Evolutionary conservation across 2,329 filamentous ascomycete genomes (phyloP).

Genomic region (Canariomyces notabilis): DNA sequence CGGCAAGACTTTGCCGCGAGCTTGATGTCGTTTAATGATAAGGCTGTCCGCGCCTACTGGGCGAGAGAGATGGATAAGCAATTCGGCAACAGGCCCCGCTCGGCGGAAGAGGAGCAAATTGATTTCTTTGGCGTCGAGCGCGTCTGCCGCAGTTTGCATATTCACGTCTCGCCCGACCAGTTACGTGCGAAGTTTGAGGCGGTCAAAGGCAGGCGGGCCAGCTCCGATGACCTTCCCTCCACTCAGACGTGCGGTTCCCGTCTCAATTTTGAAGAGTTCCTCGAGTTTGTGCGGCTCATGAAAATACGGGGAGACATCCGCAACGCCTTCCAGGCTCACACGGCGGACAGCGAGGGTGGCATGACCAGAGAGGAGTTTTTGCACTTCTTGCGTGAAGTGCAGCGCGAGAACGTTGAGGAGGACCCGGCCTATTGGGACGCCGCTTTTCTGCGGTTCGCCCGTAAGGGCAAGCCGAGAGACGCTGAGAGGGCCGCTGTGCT

Average conservation of each 20-base stretch:
- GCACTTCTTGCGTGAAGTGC: constrained; percentile 65
- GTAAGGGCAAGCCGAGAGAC: constrained; percentile 50
- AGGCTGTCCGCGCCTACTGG: constrained; percentile 81
- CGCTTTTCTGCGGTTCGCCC: constrained; percentile 65
- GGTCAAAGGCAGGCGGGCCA: constrained; percentile 17
- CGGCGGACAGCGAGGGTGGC: constrained; percentile 54
- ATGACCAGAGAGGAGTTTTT: constrained; percentile 72
- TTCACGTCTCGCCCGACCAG: constrained; percentile 75
- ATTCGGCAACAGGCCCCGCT: constrained; percentile 47
- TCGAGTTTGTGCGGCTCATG: constrained; percentile 74
- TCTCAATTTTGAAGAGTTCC: constrained; percentile 76
- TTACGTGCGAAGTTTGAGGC: constrained; percentile 66
- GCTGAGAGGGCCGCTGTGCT: constrained; percentile 27
- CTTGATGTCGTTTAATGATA: constrained; percentile 77
- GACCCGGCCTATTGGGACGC: constrained; percentile 63
- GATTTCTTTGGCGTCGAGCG: constrained; percentile 74
- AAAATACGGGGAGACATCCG: constrained; percentile 80
- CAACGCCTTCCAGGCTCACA: constrained; percentile 61
- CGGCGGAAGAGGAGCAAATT: constrained; percentile 61
- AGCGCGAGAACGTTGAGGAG: constrained; percentile 69
- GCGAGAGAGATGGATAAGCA: constrained; percentile 72
- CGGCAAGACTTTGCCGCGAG: constrained; percentile 88
- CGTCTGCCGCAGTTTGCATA: constrained; percentile 84
- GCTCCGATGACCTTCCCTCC: constrained; percentile 13
- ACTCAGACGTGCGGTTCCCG: constrained; percentile 50